Base-by-base conservation (phyloP, 2,329 filamentous ascomycete genomes). In the Ascochyta viciae-villosae region DNA sequence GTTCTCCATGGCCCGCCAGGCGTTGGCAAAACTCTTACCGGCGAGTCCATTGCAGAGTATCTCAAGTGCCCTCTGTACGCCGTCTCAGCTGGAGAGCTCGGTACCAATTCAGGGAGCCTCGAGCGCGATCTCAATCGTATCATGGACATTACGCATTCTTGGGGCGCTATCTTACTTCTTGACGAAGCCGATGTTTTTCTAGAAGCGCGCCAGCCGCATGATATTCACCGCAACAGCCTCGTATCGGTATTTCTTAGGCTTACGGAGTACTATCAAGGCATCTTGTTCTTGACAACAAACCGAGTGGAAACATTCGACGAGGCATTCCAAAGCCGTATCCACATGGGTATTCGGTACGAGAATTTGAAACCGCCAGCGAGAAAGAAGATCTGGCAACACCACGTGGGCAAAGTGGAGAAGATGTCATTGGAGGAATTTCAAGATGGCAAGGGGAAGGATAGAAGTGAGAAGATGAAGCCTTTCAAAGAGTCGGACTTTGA, bases 211-310 rank as follows among this genome's bases (percentile, higher is more conserved):
- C 89, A 91, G 43, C 87, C 92, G 67, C 88, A 91, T 61, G 91
- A 96, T 66, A 88, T 96, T 48, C 89, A 92, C 70, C 88, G 92
- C 55, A 96, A 96, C 65, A 89, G 89, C 0, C 85, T 95, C 1
- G 92, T 96, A 48, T 91, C 88, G 72, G 91, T 96, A 67, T 96
- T 96, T 80, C 80, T 96, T 2, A 87, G 92, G 0, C 82, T 94
- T 53, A 81, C 96, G 0, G 93, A 97, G 75, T 96, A 96, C 74
- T 96, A 96, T 77, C 90, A 96, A 70, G 92, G 92, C 3, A 96
- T 96, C 49, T 75, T 96, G 4, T 96, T 96, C 79, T 77, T 96
- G 24, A 96, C 92, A 0, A 96, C 92, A 2, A 96, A 96, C 72
- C 86, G 92, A 1, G 91, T 96, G 1, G 85, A 89, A 78, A 93